Evolutionary conservation across 768 basidiomycete genomes (phyloP), one percentile per base, ranked within the genome.

Genomic region (Phaeotremella fagi): DNA sequence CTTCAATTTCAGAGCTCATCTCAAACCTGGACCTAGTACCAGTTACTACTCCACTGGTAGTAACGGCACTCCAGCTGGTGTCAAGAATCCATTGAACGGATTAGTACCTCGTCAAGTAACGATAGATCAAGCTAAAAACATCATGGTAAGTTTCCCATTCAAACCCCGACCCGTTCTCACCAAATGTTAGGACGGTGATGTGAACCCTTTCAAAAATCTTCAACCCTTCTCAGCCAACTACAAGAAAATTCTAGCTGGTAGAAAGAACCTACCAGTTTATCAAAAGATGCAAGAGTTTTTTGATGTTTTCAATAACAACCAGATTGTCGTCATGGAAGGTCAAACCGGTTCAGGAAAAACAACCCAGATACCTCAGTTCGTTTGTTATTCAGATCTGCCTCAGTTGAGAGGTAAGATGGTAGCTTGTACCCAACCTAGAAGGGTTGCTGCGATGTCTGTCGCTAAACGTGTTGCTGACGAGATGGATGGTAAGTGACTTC

Each of bases 381-480:
- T 92, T 37, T 87, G 85, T 41, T 97, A 84, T 73, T 89, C 89
- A 3, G 94, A 98, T 75, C 75, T 95, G 27, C 91, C 92, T 0
- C 91, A 97, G 70, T 82, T 84, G 4, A 86, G 82, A 73, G 85
- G 88, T 31, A 95, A 90, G 74, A 76, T 97, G 63, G 85, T 99
- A 2, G 94, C 94, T 0, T 99, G 94, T 67, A 99, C 94, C 2
- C 94, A 99, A 70, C 94, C 94, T 1, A 80, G 94, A 64, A 82
- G 94, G 77, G 90, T 99, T 3, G 91, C 94, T 11, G 91, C 94
- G 7, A 97, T 95, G 90, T 90, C 88, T 15, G 94, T 97, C 1
- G 94, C 94, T 20, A 92, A 94, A 74, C 91, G 94, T 77, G 94
- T 99, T 1, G 91, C 94, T 3, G 94, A 98, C 68, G 94, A 98